phyloP scores from a whole-genome alignment of 495 filamentous ascomycete genomes.

The Talaromyces ruber region DNA sequence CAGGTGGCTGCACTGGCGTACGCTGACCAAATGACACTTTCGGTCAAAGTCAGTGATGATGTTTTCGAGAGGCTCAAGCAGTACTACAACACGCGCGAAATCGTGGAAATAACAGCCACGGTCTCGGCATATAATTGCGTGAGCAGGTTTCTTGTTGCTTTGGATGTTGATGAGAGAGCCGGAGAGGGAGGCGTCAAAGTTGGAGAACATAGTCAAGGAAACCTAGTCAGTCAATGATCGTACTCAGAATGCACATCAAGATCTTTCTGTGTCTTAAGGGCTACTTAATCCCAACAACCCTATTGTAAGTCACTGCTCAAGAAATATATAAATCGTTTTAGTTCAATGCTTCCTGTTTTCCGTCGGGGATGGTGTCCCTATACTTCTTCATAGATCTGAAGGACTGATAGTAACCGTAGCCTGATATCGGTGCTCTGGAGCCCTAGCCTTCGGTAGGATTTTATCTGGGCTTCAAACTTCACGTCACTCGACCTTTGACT shows the following conservation, averaged over 20 bases:
- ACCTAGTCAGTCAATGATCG: background rate
- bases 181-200: background rate
- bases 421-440: too few species aligned
- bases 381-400: too few species aligned
- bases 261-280: background rate
- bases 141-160: slow-evolving; percentile 71
- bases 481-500: too few species aligned
- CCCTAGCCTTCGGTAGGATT: too few species aligned
- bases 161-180: slow-evolving; percentile 60
- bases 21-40: background rate
- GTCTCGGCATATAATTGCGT: slow-evolving; percentile 85
- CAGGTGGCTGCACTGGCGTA: background rate
- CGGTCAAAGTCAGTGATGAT: background rate
- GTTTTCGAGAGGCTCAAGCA: background rate
- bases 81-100: slow-evolving; percentile 49
- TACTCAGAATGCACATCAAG: background rate
- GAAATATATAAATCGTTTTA: too few species aligned
- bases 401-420: too few species aligned
- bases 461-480: too few species aligned
- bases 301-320: background rate
- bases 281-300: background rate
- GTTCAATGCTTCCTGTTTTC: too few species aligned
- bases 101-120: slow-evolving; percentile 72
- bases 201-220: background rate
- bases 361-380: too few species aligned